Evolutionary conservation across 345 rosid genomes (phyloP), one percentile per base, ranked within the genome.

Genomic region (Hibiscus mutabilis): DNA sequence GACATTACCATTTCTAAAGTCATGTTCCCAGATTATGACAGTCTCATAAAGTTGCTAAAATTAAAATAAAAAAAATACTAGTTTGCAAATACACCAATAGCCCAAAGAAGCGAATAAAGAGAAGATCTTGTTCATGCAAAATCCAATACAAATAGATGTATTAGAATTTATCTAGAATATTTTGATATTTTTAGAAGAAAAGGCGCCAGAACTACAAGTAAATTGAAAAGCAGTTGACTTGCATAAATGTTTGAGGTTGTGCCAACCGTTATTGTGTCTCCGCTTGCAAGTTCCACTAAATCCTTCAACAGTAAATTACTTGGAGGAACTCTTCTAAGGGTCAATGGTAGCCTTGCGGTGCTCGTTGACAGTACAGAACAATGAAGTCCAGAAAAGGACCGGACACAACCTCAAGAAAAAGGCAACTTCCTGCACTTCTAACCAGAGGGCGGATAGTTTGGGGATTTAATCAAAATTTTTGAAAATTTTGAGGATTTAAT

Each of bases 371-470:
- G 77, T 56, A 86, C 80, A 47, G 84, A 82, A 83, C 76, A 82
- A 18, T 63, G 80, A 61, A 84, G 85, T 73, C 98, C 96, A 55
- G 67, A 19, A 79, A 76, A 84, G 99, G 97, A 82, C 99, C 99
- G 1, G 96, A 84, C 60, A 90, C 82, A 80, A 92, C 91, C 82
- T 92, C 96, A 84, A 95, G 79, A 66, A 83, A 86, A 74, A 95
- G 86, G 80, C 91, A 89, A 77, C 90, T 88, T 83, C 89, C 99
- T 92, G 99, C 97, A 95, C 81, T 88, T 88, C 82, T 87, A 92
- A 88, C 80, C n/a, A n/a, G n/a, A n/a, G n/a, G n/a, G n/a, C n/a
- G n/a, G 29, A 27, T 27, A 27, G 1, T 27, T 27, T 27, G 29
- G 29, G 29, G 3, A 27, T 1, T 27, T 27, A 27, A 27, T 27